Evolutionary conservation across 257 asterid species (phyloP).

Genomic region (Petunia secreta): DNA sequence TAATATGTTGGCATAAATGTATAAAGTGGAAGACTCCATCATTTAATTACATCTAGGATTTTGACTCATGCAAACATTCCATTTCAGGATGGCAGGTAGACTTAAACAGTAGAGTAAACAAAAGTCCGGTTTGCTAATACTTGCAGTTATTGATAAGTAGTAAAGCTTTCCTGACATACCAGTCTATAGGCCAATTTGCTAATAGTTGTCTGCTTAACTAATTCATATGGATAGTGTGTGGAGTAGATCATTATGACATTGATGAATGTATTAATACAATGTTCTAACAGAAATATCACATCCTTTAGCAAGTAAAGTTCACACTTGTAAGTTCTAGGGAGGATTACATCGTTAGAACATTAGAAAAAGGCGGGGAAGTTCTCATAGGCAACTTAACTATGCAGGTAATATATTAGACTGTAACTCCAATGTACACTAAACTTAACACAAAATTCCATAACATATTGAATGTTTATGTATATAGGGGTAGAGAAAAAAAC

Average conservation of each 20-base stretch:
- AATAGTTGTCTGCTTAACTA: too few species aligned
- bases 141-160: too few species aligned
- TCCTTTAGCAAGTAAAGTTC: constrained; percentile 14
- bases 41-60: constrained; percentile 7
- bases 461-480: background rate
- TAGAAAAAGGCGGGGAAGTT: background rate
- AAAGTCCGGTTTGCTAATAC: too few species aligned
- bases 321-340: background rate
- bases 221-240: too few species aligned
- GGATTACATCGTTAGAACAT: background rate
- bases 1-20: constrained; percentile 23
- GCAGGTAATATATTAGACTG: constrained; percentile 10
- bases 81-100: constrained; percentile 10
- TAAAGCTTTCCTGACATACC: too few species aligned
- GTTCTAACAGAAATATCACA: background rate
- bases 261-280: too few species aligned
- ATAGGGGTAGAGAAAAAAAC: background rate
- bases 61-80: constrained; percentile 4
- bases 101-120: too few species aligned
- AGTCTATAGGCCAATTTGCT: too few species aligned
- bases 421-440: background rate
- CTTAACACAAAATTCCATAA: background rate
- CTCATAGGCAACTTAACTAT: background rate
- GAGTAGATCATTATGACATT: too few species aligned
- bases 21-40: constrained; percentile 1